Conservation (phyloP, 495 filamentous ascomycete species). For the Haplographium delicatum region DNA sequence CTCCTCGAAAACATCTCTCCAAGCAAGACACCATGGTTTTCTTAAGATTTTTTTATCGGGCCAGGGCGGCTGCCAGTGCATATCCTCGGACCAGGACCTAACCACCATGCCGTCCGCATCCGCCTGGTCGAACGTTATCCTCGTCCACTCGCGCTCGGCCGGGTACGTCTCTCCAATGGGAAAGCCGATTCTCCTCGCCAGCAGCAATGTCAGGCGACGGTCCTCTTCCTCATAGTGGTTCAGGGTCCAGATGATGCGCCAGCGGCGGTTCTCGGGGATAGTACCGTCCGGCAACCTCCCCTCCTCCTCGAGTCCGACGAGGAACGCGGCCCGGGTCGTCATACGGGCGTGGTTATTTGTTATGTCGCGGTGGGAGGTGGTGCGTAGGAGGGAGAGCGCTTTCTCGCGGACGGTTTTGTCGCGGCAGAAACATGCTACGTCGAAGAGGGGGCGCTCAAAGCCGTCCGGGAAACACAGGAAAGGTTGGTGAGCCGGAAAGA, state of each 20-base stretch:
- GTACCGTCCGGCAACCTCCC: background rate
- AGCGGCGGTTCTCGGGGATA: background rate
- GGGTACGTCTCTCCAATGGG: constrained; percentile 1
- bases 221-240: background rate
- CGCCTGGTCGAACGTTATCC: background rate
- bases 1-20: background rate
- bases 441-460: background rate
- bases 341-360: background rate
- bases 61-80: constrained; percentile 3
- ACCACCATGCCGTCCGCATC: constrained; percentile 1
- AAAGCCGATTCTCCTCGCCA: background rate
- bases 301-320: background rate
- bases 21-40: background rate
- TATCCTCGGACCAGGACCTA: background rate
- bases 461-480: too few species aligned
- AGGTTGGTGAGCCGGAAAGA: too few species aligned
- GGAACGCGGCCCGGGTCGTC: background rate
- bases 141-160: background rate
- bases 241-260: background rate
- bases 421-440: background rate
- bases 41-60: background rate
- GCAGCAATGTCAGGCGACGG: background rate
- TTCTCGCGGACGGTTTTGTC: background rate
- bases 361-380: background rate
- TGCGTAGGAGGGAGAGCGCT: background rate